These are phyloP conservation scores for Helminthosporium solani DNA, from an alignment of 2,329 filamentous ascomycete genomes.

Conservation along the genomic window DNA sequence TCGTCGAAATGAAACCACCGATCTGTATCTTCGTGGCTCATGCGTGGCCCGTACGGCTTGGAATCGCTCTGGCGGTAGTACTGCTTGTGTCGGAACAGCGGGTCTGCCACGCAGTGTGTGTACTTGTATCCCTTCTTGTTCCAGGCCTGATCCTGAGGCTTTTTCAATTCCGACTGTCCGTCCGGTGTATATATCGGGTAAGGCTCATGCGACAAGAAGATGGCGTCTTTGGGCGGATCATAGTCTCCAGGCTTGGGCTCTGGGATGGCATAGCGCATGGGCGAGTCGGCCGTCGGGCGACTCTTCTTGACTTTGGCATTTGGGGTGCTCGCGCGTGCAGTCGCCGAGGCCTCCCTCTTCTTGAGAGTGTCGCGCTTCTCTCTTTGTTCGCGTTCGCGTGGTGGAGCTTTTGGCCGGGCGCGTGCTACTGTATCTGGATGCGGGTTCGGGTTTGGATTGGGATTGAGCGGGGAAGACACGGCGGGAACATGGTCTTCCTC, in stretches of 20 bases:
- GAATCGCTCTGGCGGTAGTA: conserved; percentile 89
- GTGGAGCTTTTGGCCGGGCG: conserved; percentile 43
- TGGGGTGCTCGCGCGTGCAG: conserved; percentile 42
- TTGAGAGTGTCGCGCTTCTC: conserved; percentile 57
- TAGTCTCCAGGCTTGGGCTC: conserved; percentile 51
- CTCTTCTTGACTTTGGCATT: conserved; percentile 44
- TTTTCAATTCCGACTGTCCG: conserved; percentile 47
- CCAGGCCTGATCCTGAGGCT: conserved; percentile 57
- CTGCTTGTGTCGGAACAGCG: conserved; percentile 78
- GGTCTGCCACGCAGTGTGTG: conserved; percentile 86
- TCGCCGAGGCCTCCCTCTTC: conserved; percentile 52
- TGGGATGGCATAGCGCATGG: conserved; percentile 53
- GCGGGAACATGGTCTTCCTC: conserved; percentile 71
- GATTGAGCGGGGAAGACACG: conserved; percentile 72
- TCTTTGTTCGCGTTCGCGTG: conserved; percentile 47
- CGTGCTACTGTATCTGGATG: conserved; percentile 51
- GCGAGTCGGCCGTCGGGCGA: conserved; percentile 43
- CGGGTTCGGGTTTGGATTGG: too few species aligned
- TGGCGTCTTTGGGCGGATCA: conserved; percentile 50
- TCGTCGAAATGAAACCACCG: conserved; percentile 78
- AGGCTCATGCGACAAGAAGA: conserved; percentile 51
- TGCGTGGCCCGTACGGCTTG: conserved; percentile 76
- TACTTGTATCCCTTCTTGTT: conserved; percentile 80
- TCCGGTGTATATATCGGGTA: conserved; percentile 46
- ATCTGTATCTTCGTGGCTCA: conserved; percentile 91